Evolutionary conservation across 1,284 basidiomycete genomes (phyloP), one percentile per base, ranked within the genome.

Genomic region (Ganoderma sinense): DNA sequence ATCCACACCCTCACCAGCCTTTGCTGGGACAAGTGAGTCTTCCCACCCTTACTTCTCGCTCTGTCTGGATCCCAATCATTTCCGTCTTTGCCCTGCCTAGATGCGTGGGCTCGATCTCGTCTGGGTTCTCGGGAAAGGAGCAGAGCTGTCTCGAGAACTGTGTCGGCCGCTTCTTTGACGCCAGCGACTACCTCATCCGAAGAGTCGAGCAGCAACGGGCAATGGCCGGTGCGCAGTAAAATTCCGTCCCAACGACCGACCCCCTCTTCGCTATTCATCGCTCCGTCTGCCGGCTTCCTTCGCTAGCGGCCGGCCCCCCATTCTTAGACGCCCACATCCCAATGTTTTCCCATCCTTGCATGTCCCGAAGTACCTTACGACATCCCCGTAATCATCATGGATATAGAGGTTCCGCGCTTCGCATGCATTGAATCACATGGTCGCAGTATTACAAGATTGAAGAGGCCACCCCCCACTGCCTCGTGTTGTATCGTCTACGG

Each of bases 111-210:
- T 73, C 72, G 68, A 73, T 73, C 70, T 73, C 72, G 62, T 71
- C 68, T 40, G 43, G 66, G 67, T 98, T 99, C 83, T 94, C 94
- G 43, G 86, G 93, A 69, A 86, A 89, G 59, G 97, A 99, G 82
- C 91, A 94, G 76, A 86, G 86, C 65, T 99, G 97, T 80, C 87
- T 99, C 60, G 85, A 88, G 70, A 97, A 97, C 83, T 98, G 96
- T 78, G 97, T 98, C 60, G 95, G 96, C 74, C 88, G 97, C 68
- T 99, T 98, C 85, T 85, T 98, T 75, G 97, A 99, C 83, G 92
- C 94, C n/a, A 95, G 92, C 76, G 82, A 97, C 64, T 95, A 89
- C 83, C 88, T 97, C 83, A 91, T 98, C 73, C 91, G 91, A 78
- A 89, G 91, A 79, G 88, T 99, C 68, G 93, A 97, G 80, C 81